Evolutionary conservation across 2,329 filamentous ascomycete genomes (phyloP), one percentile per base, ranked within the genome.

Genomic region (Microdochium bolleyi): DNA sequence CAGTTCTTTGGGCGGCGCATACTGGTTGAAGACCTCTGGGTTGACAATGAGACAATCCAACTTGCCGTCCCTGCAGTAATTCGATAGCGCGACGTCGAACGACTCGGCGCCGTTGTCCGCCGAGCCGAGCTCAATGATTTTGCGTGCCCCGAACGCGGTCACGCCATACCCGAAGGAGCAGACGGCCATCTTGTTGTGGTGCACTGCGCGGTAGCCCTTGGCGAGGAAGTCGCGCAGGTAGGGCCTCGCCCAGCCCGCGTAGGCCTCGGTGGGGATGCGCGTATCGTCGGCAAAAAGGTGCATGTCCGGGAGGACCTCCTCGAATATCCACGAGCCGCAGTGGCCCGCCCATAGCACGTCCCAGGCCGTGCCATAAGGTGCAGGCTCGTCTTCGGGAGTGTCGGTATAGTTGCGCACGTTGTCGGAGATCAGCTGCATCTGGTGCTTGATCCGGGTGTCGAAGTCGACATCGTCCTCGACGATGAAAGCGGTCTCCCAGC

Each of bases 321-420:
- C 14, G 30, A 34, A 34, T 3, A 55, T 52, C 38, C 38, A 44
- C 16, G 66, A 64, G 30, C 65, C 66, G 56, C 68, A 71, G 49
- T 68, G 65, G 1, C 68, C 69, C 14, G 71, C 56, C 67, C 67
- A 70, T 2, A 71, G 59, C 9, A 71, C 52, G 57, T 71, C 68
- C 67, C 68, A 71, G 8, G 57, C 50, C 1, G 38, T 54, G 1
- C 67, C 67, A 50, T 66, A 71, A 0, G 66, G 65, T 0, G 56
- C 53, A 2, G 51, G 13, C 16, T 58, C 51, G 7, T 57, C 52
- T 11, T 52, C 53, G 8, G 30, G 30, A 8, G 30, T 34, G 30
- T 8, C 14, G 8, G 30, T 34, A 19, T 69, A 61, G 9, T 59
- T 54, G 9, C 63, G 60, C 3, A 68, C 60, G n/a, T 61, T 66